Evolutionary conservation across 1,284 basidiomycete species (phyloP).

Genomic region (Ganoderma boninense): DNA sequence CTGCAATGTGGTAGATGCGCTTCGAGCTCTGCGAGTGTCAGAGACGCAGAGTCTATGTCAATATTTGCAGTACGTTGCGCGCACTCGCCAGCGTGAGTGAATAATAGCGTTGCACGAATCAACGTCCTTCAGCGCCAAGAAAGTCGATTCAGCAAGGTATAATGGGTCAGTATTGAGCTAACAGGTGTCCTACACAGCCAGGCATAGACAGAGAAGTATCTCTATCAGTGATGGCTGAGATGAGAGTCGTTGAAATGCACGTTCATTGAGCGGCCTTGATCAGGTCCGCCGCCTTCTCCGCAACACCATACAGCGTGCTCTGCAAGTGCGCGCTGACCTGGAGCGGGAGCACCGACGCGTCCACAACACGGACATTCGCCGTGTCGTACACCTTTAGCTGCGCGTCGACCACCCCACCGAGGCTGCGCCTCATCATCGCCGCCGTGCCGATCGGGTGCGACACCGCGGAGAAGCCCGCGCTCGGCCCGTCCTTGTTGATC

Average conservation of each 20-base stretch:
- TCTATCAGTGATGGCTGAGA: no score
- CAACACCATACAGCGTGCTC: slow-evolving; percentile 39
- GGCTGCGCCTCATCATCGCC: slow-evolving; percentile 64
- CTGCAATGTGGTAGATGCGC: no score
- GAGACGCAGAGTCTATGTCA: no score
- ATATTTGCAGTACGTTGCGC: no score
- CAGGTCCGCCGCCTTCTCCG: no score
- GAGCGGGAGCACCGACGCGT: slow-evolving; percentile 41
- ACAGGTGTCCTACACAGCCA: neutral
- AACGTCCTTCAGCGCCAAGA: neutral
- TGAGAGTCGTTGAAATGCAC: neutral
- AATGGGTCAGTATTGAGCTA: neutral
- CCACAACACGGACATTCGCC: slow-evolving; percentile 43
- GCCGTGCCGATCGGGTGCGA: slow-evolving; percentile 68
- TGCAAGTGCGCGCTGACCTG: slow-evolving; percentile 40
- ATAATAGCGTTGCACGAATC: neutral
- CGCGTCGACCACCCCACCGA: slow-evolving; percentile 59
- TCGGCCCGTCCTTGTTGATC: slow-evolving; percentile 43
- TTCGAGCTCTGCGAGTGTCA: no score
- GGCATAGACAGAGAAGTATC: neutral
- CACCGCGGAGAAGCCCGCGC: slow-evolving; percentile 49
- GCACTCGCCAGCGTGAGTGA: no score
- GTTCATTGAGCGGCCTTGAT: slow-evolving; percentile 27
- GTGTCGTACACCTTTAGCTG: slow-evolving; percentile 45
- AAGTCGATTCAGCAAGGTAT: neutral